Percentiles rank a stretch among this genome's conserved stretches.
phyloP scores from a whole-genome alignment of 495 filamentous ascomycete genomes.

The Neurospora sublineolata region DNA sequence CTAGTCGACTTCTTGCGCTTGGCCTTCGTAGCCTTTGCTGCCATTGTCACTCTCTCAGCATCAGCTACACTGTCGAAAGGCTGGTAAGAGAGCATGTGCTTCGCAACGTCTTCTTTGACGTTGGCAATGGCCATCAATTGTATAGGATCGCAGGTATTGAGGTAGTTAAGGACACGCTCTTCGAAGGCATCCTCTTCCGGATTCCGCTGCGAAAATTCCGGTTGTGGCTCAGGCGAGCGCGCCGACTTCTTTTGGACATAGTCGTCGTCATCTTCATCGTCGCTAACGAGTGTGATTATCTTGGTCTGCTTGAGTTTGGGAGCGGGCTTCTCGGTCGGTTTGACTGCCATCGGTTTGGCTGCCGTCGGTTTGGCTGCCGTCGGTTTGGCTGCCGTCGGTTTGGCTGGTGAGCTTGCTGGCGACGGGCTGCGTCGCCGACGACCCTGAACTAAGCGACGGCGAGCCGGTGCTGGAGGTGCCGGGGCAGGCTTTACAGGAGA shows the following conservation, averaged over 20 bases:
- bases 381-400: constrained; percentile 5
- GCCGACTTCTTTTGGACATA: constrained; percentile 9
- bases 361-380: constrained; percentile 4
- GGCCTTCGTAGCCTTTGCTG: constrained; percentile 16
- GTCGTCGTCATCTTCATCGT: constrained; percentile 16
- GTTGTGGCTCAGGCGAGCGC: constrained; percentile 1
- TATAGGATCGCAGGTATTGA: constrained; percentile 65
- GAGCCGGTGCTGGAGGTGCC: constrained; percentile 7
- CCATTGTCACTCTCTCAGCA: constrained; percentile 49
- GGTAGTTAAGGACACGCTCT: constrained; percentile 56
- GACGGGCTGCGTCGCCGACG: constrained; percentile 12
- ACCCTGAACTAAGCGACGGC: constrained; percentile 21
- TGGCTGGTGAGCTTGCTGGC: constrained; percentile 10
- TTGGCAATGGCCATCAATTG: constrained; percentile 69
- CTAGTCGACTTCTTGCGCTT: constrained; percentile 23
- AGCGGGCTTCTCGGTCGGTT: neutral
- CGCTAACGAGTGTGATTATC: constrained; percentile 19
- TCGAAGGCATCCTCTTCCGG: constrained; percentile 9
- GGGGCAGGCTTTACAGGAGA: neutral
- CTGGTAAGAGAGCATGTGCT: constrained; percentile 51
- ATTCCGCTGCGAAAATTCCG: constrained; percentile 3
- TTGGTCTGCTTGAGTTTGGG: neutral
- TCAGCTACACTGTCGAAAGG: constrained; percentile 55
- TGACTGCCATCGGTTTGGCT: constrained; percentile 5
- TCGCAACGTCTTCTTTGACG: constrained; percentile 53